phyloP scores from a whole-genome alignment of 139 green algal genomes.

The Limnomonas spitsbergensis region DNA sequence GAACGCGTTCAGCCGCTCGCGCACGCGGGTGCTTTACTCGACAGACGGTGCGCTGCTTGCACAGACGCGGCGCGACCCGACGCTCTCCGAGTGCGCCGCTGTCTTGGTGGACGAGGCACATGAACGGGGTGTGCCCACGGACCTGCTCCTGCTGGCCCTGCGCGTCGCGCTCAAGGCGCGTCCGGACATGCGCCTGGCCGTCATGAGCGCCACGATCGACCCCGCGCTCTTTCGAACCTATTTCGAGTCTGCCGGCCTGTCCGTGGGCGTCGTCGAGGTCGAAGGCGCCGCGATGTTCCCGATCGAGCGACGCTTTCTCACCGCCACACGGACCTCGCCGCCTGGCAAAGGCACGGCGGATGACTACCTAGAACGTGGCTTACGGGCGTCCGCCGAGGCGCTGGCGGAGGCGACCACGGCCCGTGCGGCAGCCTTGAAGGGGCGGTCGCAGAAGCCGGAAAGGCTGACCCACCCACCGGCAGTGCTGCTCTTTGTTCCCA shows the following conservation, averaged over 20 bases:
- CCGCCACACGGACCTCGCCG: no score
- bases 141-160: neutral
- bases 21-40: constrained; percentile 22
- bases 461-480: no score
- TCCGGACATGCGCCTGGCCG: neutral
- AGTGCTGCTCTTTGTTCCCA: constrained; percentile 13
- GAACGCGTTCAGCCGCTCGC: neutral
- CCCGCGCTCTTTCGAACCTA: neutral
- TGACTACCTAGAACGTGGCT: neutral
- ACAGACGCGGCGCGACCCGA: neutral
- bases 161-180: neutral
- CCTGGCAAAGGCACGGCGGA: no score
- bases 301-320: neutral
- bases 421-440: no score
- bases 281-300: neutral
- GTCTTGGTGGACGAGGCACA: constrained; percentile 36
- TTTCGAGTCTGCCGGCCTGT: neutral
- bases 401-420: neutral
- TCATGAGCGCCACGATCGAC: constrained; percentile 16
- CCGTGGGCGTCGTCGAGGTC: neutral
- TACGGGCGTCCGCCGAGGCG: no score
- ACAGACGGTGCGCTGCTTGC: constrained; percentile 27
- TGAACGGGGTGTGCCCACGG: constrained; percentile 16
- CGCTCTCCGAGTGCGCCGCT: neutral
- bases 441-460: neutral